phyloP scores from a whole-genome alignment of 495 filamentous ascomycete species.

The Copromyces sp. region DNA sequence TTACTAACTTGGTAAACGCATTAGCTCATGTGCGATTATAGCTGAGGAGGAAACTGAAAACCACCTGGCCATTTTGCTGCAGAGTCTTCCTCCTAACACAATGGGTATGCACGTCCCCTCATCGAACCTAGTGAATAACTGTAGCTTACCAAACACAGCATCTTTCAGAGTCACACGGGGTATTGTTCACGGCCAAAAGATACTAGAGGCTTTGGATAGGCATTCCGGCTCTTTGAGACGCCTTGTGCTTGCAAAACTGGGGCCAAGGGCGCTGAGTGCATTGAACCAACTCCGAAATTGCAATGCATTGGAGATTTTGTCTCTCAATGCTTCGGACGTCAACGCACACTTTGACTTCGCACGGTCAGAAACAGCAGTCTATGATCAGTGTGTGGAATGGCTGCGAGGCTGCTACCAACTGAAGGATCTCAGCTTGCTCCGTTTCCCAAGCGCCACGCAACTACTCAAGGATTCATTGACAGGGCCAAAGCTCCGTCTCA shows the following conservation, averaged over 20 bases:
- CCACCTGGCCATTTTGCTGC: constrained; percentile 49
- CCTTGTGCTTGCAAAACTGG: constrained; percentile 44
- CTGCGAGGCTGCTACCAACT: constrained; percentile 46
- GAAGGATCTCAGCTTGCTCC: constrained; percentile 36
- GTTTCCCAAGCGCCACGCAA: constrained; percentile 38
- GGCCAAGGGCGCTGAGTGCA: constrained; percentile 31
- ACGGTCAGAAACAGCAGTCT: constrained; percentile 22
- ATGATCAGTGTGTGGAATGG: constrained; percentile 41
- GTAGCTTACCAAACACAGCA: constrained; percentile 5
- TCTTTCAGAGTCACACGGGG: constrained; percentile 48
- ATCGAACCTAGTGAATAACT: no score
- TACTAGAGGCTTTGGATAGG: constrained; percentile 46
- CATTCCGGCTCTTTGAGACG: constrained; percentile 48
- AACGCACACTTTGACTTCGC: neutral
- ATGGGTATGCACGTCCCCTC: constrained; percentile 24
- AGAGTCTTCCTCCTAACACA: constrained; percentile 44
- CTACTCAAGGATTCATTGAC: constrained; percentile 45
- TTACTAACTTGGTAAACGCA: constrained; percentile 15
- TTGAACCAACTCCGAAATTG: constrained; percentile 41
- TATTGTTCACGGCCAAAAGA: constrained; percentile 40
- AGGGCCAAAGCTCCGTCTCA: constrained; percentile 17
- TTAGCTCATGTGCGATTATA: constrained; percentile 35
- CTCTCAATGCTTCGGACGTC: constrained; percentile 14
- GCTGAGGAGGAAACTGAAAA: constrained; percentile 36
- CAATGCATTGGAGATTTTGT: constrained; percentile 41